Conservation (phyloP, 2,329 filamentous ascomycete species). For the Whalleya microplaca region DNA sequence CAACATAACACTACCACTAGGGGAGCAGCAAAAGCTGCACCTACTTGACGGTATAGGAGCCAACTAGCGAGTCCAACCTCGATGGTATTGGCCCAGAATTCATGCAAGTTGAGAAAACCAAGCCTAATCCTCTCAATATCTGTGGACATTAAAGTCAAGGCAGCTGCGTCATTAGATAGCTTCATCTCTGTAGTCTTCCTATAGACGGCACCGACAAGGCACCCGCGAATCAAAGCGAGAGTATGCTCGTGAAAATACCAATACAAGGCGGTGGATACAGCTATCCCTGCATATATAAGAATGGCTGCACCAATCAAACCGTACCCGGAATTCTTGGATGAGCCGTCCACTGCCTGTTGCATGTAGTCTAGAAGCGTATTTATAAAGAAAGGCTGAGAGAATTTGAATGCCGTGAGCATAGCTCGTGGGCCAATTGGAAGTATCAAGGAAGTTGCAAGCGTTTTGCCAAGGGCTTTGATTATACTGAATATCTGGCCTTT, state of each 20-base stretch:
- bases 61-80: slow-evolving; percentile 51
- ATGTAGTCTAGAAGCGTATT: slow-evolving; percentile 37
- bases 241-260: slow-evolving; percentile 43
- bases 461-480: slow-evolving; percentile 4
- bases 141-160: slow-evolving; percentile 51
- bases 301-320: slow-evolving; percentile 47
- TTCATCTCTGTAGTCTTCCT: slow-evolving; percentile 33
- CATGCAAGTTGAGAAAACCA: slow-evolving; percentile 42
- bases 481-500: slow-evolving; percentile 1
- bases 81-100: slow-evolving; percentile 45
- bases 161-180: slow-evolving; percentile 36
- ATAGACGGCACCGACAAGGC: slow-evolving; percentile 40
- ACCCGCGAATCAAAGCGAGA: slow-evolving; percentile 35
- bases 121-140: slow-evolving; percentile 48
- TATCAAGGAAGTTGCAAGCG: slow-evolving; percentile 9
- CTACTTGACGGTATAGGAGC: slow-evolving; percentile 51
- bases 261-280: slow-evolving; percentile 44
- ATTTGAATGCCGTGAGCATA: slow-evolving; percentile 33
- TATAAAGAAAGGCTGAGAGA: slow-evolving; percentile 42
- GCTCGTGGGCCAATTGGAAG: slow-evolving; percentile 30
- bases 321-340: slow-evolving; percentile 38
- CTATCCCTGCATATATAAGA: slow-evolving; percentile 46
- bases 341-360: slow-evolving; percentile 18
- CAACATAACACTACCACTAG: slow-evolving; percentile 46
- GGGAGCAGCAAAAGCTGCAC: slow-evolving; percentile 51